Evolutionary conservation across 495 filamentous ascomycete genomes (phyloP).

Genomic region (Aspergillus leporis): DNA sequence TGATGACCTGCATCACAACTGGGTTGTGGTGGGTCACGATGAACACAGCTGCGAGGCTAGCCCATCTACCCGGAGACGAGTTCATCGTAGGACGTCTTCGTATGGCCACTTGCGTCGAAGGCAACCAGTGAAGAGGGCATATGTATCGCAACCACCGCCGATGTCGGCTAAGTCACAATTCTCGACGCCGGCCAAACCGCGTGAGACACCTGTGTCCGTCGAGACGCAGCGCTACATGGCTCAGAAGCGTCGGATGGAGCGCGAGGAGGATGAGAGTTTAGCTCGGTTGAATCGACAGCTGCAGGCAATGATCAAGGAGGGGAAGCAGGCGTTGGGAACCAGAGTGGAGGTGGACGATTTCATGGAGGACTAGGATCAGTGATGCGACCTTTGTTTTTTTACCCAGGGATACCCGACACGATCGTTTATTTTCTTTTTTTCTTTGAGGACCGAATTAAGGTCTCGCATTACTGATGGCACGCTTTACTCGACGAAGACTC

Average conservation of each 20-base stretch:
- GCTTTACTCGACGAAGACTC: neutral
- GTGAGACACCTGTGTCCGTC: constrained; percentile 47
- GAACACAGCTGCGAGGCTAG: constrained; percentile 18
- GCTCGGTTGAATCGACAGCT: constrained; percentile 75
- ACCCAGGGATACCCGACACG: neutral
- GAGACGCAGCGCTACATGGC: constrained; percentile 71
- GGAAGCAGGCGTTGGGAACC: constrained; percentile 81
- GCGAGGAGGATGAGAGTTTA: constrained; percentile 76
- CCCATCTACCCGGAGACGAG: constrained; percentile 23
- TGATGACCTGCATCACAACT: constrained; percentile 61
- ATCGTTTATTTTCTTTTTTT: constrained; percentile 7
- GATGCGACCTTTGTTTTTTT: constrained; percentile 1
- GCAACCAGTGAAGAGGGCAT: constrained; percentile 29
- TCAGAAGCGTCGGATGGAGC: constrained; percentile 65
- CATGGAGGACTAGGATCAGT: constrained; percentile 40
- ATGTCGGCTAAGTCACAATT: constrained; percentile 39
- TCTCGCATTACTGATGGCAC: neutral
- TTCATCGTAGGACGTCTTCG: constrained; percentile 27
- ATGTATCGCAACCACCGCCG: constrained; percentile 33
- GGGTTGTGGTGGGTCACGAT: constrained; percentile 65
- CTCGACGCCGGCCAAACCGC: constrained; percentile 36
- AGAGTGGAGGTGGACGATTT: constrained; percentile 69
- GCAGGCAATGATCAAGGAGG: constrained; percentile 83
- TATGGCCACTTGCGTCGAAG: constrained; percentile 22
- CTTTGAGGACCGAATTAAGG: neutral